Evolutionary conservation across 768 basidiomycete genomes (phyloP).

Genomic region (Erythrobasidium yunnanense): DNA sequence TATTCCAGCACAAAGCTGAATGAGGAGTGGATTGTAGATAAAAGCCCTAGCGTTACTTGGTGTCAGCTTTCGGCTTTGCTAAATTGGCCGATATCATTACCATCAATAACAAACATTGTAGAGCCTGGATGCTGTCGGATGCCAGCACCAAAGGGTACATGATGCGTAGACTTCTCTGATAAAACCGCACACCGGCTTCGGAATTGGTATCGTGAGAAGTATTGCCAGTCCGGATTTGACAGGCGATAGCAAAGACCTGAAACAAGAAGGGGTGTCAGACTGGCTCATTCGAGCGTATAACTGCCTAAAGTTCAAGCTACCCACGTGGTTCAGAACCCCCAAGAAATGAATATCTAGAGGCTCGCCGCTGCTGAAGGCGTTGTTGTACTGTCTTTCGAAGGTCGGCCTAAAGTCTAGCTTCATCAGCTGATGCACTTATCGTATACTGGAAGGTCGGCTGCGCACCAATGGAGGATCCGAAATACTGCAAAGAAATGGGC

Average conservation of each 20-base stretch:
- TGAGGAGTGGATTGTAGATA: neutral
- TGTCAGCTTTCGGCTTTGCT: neutral
- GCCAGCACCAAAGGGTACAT: neutral
- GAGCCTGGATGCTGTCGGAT: neutral
- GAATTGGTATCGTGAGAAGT: neutral
- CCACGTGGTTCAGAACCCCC: neutral
- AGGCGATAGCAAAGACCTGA: neutral
- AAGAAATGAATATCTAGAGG: neutral
- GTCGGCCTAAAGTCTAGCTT: neutral
- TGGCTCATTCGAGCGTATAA: neutral
- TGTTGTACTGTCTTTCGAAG: neutral
- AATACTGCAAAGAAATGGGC: too few species aligned
- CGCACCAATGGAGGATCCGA: conserved; percentile 8
- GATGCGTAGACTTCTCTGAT: neutral
- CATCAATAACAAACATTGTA: conserved; percentile 8
- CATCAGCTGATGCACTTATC: neutral
- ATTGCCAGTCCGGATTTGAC: neutral
- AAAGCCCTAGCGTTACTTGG: neutral
- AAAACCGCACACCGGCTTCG: neutral
- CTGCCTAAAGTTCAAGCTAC: neutral
- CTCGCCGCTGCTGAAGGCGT: neutral
- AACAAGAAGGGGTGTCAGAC: neutral
- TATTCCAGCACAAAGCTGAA: conserved; percentile 4
- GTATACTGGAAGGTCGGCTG: neutral
- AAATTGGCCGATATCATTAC: neutral